Evolutionary conservation across 305 asterid genomes (phyloP), one percentile per base, ranked within the genome.

Genomic region (Ilex paraguariensis): DNA sequence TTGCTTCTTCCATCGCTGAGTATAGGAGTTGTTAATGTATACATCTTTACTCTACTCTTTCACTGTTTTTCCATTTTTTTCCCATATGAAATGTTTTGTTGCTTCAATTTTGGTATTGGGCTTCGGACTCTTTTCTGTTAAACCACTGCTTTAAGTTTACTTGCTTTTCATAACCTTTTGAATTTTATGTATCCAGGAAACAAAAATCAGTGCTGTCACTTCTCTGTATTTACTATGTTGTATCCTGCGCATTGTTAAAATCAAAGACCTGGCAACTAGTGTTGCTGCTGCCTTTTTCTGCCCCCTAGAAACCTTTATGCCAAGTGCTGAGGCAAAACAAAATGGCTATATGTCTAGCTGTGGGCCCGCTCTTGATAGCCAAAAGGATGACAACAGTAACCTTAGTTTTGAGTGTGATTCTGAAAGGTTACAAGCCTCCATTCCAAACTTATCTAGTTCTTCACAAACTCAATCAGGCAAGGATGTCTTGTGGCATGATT

Each of bases 181-280:
- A 67, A 78, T 73, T 45, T 67, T 66, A 30, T 64, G 63, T 67
- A 67, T 83, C 58, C 84, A 93, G 96, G 97, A 79, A 79, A 69
- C 81, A 59, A 79, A 80, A 74, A 83, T 84, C 72, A 91, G 90
- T 73, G 85, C 87, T 62, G 81, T 80, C 80, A 78, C 95, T 64
- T 84, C 96, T 64, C 81, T 84, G 66, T 93, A 90, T 84, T 83
- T 93, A 67, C 95, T 93, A 69, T 90, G 96, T 79, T 87, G 96
- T 88, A 87, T 93, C 75, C 77, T 93, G 83, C 99, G 87, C 82
- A 90, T 93, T 59, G 82, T 93, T 75, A 93, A 93, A 79, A 90
- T 93, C 81, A 93, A 93, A 81, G 97, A 93, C 77, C 85, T 93
- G 79, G 92, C 97, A 58, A 87, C 84, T 80, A 90, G 69, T 73